phyloP scores from a whole-genome alignment of 306 rosid species.

The Glycine latifolia region DNA sequence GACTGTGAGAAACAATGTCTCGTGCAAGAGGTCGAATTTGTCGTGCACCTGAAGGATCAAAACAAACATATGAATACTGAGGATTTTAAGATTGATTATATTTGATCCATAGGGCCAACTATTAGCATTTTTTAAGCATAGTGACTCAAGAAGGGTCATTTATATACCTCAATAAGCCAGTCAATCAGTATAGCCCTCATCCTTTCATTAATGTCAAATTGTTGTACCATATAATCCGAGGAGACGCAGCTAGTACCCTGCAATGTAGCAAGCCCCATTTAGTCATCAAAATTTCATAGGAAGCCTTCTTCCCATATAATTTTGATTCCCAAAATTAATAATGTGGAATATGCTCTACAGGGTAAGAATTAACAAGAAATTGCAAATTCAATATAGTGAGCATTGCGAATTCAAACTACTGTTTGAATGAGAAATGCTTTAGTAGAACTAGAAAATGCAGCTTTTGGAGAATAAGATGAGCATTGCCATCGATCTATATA shows the following conservation, averaged over 20 bases:
- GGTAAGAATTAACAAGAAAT: background rate
- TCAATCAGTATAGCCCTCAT: constrained; percentile 94
- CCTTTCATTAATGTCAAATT: constrained; percentile 87
- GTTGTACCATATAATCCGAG: constrained; percentile 73
- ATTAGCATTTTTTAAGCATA: constrained; percentile 37
- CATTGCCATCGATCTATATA: too few relatives aligned
- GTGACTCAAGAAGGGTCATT: constrained; percentile 28
- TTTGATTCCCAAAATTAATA: too few relatives aligned
- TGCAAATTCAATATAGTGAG: background rate
- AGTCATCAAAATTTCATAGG: constrained; percentile 37
- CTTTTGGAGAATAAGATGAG: background rate
- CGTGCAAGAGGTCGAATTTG: constrained; percentile 88
- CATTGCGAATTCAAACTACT: too few relatives aligned
- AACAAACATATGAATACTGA: background rate
- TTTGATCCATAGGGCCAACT: constrained; percentile 25
- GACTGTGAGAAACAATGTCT: constrained; percentile 87
- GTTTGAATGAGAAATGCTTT: constrained; percentile 3
- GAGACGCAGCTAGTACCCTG: constrained; percentile 74
- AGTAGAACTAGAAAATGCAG: constrained; percentile 11
- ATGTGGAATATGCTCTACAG: background rate
- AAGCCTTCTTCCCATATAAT: too few relatives aligned
- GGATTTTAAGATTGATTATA: too few relatives aligned
- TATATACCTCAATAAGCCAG: constrained; percentile 93
- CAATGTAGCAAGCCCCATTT: constrained; percentile 39
- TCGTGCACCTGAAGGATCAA: constrained; percentile 84